phyloP scores from a whole-genome alignment of 805 yeast genomes.

The Suhomyces faveliae region DNA sequence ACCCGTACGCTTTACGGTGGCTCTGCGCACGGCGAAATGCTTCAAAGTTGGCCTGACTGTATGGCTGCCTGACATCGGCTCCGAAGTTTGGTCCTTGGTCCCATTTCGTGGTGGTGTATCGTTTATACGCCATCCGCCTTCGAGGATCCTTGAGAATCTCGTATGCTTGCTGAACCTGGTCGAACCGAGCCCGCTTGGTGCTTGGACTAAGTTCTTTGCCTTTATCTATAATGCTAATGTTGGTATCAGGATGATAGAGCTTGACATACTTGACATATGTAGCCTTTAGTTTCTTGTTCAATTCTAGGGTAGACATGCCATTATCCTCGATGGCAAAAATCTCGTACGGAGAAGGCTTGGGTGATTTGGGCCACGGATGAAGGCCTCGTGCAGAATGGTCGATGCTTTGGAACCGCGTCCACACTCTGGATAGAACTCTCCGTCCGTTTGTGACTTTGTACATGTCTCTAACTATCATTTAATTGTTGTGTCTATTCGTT shows the following conservation, averaged over 20 bases:
- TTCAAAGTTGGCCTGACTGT: constrained; percentile 22
- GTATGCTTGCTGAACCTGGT: constrained; percentile 35
- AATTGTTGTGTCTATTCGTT: background rate
- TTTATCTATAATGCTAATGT: constrained; percentile 22
- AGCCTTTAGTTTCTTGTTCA: constrained; percentile 45
- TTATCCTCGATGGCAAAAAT: constrained; percentile 46
- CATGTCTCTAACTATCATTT: background rate
- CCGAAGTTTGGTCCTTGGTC: constrained; percentile 1
- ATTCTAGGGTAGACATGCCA: constrained; percentile 45
- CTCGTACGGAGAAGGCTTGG: constrained; percentile 68
- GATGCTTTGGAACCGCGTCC: background rate
- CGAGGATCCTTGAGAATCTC: constrained; percentile 53
- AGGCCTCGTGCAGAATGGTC: constrained; percentile 15
- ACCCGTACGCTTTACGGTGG: constrained; percentile 31
- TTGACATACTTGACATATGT: constrained; percentile 51
- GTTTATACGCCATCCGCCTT: constrained; percentile 29
- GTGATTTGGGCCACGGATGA: constrained; percentile 56
- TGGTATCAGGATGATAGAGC: constrained; percentile 78
- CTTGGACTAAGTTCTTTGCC: constrained; percentile 31
- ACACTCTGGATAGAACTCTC: background rate
- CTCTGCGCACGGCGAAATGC: constrained; percentile 39
- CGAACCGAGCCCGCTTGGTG: constrained; percentile 33
- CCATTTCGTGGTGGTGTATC: constrained; percentile 22
- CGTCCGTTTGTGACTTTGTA: background rate
- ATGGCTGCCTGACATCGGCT: constrained; percentile 9